Evolutionary conservation across 1,284 basidiomycete genomes (phyloP).

Genomic region (Cystobasidiaceae sp.): DNA sequence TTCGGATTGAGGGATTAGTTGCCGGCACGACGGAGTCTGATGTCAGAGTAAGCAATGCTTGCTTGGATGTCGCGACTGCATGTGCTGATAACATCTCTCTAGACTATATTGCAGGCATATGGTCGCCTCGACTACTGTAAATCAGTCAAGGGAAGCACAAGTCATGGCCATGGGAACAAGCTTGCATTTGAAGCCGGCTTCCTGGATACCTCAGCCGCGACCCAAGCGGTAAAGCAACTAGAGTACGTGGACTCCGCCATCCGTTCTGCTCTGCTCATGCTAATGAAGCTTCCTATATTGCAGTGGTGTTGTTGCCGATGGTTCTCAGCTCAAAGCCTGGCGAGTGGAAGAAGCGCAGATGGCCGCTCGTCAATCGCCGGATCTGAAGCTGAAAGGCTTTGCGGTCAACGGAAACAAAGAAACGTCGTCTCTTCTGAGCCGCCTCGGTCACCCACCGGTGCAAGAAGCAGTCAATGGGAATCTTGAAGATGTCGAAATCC

Average conservation of each 20-base stretch:
- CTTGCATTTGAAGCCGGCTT: slow-evolving; percentile 11
- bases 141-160: background rate
- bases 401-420: background rate
- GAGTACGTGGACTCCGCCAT: background rate
- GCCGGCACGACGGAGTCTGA: background rate
- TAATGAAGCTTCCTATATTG: background rate
- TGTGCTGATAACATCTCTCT: too few relatives aligned
- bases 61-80: background rate
- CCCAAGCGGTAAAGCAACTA: background rate
- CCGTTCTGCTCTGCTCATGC: background rate
- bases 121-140: background rate
- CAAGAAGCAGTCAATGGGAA: too few relatives aligned
- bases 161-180: background rate
- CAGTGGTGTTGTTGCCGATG: slow-evolving; percentile 22
- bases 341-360: background rate
- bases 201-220: background rate
- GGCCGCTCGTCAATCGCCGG: background rate
- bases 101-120: background rate
- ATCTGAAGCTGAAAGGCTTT: slow-evolving; percentile 9
- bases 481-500: too few relatives aligned
- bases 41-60: background rate
- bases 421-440: slow-evolving; percentile 6
- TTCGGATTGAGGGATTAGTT: background rate
- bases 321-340: background rate
- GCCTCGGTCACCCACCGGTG: background rate